Evolutionary conservation across 2,329 filamentous ascomycete species (phyloP).

Genomic region (Alternaria incomplexa): DNA sequence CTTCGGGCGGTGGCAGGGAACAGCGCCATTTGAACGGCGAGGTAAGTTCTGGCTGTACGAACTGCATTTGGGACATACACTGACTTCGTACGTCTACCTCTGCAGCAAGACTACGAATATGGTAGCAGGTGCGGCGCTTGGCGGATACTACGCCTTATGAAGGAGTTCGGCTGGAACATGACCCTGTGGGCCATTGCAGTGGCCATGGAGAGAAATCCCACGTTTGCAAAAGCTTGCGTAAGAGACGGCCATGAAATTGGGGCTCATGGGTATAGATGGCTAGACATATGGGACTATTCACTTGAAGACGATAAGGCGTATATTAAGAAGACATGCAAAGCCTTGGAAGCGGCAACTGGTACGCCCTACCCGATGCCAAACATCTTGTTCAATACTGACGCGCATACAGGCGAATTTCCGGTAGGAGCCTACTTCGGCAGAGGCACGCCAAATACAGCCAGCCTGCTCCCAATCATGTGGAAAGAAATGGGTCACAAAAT

Average conservation of each 20-base stretch:
- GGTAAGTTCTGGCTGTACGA: neutral
- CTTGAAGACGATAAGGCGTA: slow-evolving; percentile 57
- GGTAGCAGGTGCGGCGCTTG: slow-evolving; percentile 58
- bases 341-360: slow-evolving; percentile 48
- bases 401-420: slow-evolving; percentile 31
- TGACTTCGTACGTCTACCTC: neutral
- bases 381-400: neutral
- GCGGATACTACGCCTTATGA: slow-evolving; percentile 58
- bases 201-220: slow-evolving; percentile 57
- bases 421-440: slow-evolving; percentile 60
- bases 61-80: neutral
- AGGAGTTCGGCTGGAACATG: slow-evolving; percentile 57
- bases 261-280: slow-evolving; percentile 58
- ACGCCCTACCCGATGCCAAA: neutral
- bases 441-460: slow-evolving; percentile 54
- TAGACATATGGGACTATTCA: slow-evolving; percentile 57
- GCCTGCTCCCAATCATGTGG: slow-evolving; percentile 59
- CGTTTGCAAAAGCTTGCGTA: slow-evolving; percentile 52
- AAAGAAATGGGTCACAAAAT: slow-evolving; percentile 60
- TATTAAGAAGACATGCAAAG: slow-evolving; percentile 52
- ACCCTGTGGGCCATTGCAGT: slow-evolving; percentile 59
- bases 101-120: slow-evolving; percentile 58
- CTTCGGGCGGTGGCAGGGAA: slow-evolving; percentile 39
- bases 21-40: slow-evolving; percentile 56
- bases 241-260: slow-evolving; percentile 60